phyloP scores from a whole-genome alignment of 176 grass and related monocot genomes.

The Zizania latifolia region DNA sequence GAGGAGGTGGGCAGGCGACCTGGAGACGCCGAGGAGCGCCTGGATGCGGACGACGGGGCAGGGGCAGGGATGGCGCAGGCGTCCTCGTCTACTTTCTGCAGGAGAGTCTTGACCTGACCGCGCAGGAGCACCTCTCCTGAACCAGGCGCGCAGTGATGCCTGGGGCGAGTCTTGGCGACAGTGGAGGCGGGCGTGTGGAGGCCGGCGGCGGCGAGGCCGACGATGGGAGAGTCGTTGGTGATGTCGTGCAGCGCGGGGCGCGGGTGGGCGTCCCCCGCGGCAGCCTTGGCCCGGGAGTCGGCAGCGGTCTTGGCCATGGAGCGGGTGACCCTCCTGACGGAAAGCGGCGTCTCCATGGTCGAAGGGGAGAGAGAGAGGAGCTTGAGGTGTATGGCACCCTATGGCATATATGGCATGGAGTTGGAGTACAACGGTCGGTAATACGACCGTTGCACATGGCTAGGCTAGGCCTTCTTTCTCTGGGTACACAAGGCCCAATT shows the following conservation, averaged over 20 bases:
- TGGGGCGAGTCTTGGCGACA: slow-evolving; percentile 33
- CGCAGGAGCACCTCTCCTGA: slow-evolving; percentile 81
- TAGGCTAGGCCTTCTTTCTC: no score
- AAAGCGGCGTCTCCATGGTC: slow-evolving; percentile 64
- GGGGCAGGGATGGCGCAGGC: neutral
- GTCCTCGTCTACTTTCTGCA: slow-evolving; percentile 80
- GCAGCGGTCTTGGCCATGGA: slow-evolving; percentile 30
- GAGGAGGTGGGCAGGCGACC: slow-evolving; percentile 59
- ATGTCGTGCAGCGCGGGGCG: slow-evolving; percentile 73
- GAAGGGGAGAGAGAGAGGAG: neutral
- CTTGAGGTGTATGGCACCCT: no score
- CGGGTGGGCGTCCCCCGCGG: neutral
- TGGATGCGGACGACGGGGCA: slow-evolving; percentile 24
- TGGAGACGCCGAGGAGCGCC: slow-evolving; percentile 36
- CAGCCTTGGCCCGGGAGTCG: no score
- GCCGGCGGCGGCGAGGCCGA: slow-evolving; percentile 49
- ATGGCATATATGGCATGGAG: no score
- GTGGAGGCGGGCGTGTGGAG: slow-evolving; percentile 36
- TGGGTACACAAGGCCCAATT: no score
- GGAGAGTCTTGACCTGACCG: slow-evolving; percentile 75
- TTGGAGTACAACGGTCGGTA: no score
- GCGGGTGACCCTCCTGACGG: slow-evolving; percentile 46
- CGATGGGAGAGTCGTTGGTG: slow-evolving; percentile 90
- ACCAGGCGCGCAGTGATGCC: slow-evolving; percentile 37
- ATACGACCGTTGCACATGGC: no score